Percentiles rank a stretch among this genome's conserved stretches.
Conservation (phyloP, 345 rosid species). For the Toxicodendron radicans region DNA sequence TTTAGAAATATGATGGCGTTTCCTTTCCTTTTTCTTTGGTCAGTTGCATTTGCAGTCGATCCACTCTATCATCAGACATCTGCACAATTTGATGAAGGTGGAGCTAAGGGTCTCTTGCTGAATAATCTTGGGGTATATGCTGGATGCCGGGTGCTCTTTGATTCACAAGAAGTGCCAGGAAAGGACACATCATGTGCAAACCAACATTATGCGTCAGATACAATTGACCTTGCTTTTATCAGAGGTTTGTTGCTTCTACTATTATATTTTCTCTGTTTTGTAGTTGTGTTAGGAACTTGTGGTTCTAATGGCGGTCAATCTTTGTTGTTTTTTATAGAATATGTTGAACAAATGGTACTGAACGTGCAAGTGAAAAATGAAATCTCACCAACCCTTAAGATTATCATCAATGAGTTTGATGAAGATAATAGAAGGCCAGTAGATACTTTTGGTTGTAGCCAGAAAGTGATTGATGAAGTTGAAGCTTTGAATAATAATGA, state of each 20-base stretch:
- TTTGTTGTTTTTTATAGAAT: conserved; percentile 47
- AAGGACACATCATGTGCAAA: conserved; percentile 49
- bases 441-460: conserved; percentile 50
- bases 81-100: conserved; percentile 98
- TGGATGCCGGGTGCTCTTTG: conserved; percentile 87
- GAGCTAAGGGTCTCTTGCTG: conserved; percentile 84
- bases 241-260: conserved; percentile 54
- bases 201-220: conserved; percentile 50
- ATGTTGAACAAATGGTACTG: conserved; percentile 62
- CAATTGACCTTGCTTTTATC: conserved; percentile 71
- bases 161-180: conserved; percentile 87
- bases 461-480: conserved; percentile 39
- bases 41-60: conserved; percentile 95
- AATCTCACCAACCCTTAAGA: conserved; percentile 71
- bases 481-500: conserved; percentile 39
- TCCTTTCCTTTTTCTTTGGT: conserved; percentile 27
- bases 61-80: conserved; percentile 97
- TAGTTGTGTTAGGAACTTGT: neutral
- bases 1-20: conserved; percentile 21
- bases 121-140: conserved; percentile 92
- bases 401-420: conserved; percentile 64
- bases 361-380: conserved; percentile 65
- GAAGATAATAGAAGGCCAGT: conserved; percentile 64
- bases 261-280: neutral
- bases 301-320: conserved; percentile 5